Evolutionary conservation across 2,329 filamentous ascomycete species (phyloP).

Genomic region (Huntiella abstrusa): DNA sequence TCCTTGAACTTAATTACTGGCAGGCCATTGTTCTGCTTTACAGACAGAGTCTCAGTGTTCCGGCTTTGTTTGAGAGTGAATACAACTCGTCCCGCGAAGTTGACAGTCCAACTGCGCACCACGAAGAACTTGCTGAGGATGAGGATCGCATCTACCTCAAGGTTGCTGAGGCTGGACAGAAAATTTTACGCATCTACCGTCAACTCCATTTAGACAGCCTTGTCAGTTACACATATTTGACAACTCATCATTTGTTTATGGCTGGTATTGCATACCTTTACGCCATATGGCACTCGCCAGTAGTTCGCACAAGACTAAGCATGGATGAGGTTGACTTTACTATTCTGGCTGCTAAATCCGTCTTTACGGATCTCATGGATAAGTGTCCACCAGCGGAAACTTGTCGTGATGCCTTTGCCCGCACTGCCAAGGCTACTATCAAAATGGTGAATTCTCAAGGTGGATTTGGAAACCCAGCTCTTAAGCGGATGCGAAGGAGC

Average conservation of each 20-base stretch:
- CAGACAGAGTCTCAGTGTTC: slow-evolving; percentile 72
- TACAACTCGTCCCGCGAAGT: slow-evolving; percentile 46
- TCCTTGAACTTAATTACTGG: slow-evolving; percentile 93
- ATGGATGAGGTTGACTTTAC: slow-evolving; percentile 98
- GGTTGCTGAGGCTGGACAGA: slow-evolving; percentile 86
- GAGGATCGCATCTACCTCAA: slow-evolving; percentile 87
- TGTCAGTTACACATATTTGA: slow-evolving; percentile 90
- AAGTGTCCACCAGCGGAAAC: slow-evolving; percentile 92
- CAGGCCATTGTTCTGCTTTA: slow-evolving; percentile 94
- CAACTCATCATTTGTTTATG: slow-evolving; percentile 94
- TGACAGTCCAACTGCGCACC: slow-evolving; percentile 38
- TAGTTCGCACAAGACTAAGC: slow-evolving; percentile 69
- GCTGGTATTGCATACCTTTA: slow-evolving; percentile 92
- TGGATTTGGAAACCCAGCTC: slow-evolving; percentile 42
- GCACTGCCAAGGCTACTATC: slow-evolving; percentile 87
- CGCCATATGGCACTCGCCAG: slow-evolving; percentile 88
- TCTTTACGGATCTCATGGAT: slow-evolving; percentile 76
- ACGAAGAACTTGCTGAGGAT: slow-evolving; percentile 52
- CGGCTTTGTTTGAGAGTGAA: slow-evolving; percentile 67
- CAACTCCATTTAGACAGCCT: slow-evolving; percentile 73
- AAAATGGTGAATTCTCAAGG: slow-evolving; percentile 84
- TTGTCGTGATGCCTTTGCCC: slow-evolving; percentile 82
- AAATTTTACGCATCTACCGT: slow-evolving; percentile 75
- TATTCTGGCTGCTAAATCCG: slow-evolving; percentile 78
- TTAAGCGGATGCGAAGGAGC: slow-evolving; percentile 16